Base-by-base conservation (phyloP, 768 basidiomycete species). In the Boletus rubroflammeus region DNA sequence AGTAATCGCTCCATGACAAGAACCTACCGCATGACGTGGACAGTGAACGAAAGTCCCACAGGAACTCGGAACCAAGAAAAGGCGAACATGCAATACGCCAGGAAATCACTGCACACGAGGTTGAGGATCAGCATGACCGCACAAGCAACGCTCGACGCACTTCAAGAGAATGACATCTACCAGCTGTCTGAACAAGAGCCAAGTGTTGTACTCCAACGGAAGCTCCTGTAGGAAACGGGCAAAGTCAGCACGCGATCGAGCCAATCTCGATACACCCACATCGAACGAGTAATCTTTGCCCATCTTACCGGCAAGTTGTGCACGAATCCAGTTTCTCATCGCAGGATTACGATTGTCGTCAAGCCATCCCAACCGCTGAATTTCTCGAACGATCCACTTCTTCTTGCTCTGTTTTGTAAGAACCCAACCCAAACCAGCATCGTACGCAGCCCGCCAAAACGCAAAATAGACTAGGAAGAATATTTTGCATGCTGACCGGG, bases 161-260 rank as follows among this genome's bases (percentile, higher is more conserved):
- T 98, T 98, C 66, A 98, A 81, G 39, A 99, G 79, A 64, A 98
- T 98, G 26, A 97, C 82, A 71, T 98, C 96, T 21, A 98, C 96
- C n/a, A 84, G 75, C 70, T 97, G 93, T 47, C 96, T 85, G 72
- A 98, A 99, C 54, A 98, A 79, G 29, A 99, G 78, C 97, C 96
- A 99, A 0, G 91, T 83, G 63, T 98, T 98, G 72, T 96, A 98
- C 70, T 98, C 95, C 36, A 93, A 67, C 0, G 95, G 95, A 15
- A 96, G 80, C 47, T 89, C 84, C 92, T 94, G 49, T n/a, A 49
- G 13, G 23, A 36, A 40, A 46, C 25, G 4, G 14, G 7, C 5
- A 1, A 17, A 23, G 28, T 58, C 19, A 63, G 45, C 47, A 49
- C 31, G 38, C 54, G 39, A 53, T 10, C 52, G 42, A 48, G 46